Percentiles rank a stretch among this genome's conserved stretches.
These are phyloP conservation scores for Annona cherimola DNA, from an alignment of 164 flowering plant genomes.

Conservation along the genomic window DNA sequence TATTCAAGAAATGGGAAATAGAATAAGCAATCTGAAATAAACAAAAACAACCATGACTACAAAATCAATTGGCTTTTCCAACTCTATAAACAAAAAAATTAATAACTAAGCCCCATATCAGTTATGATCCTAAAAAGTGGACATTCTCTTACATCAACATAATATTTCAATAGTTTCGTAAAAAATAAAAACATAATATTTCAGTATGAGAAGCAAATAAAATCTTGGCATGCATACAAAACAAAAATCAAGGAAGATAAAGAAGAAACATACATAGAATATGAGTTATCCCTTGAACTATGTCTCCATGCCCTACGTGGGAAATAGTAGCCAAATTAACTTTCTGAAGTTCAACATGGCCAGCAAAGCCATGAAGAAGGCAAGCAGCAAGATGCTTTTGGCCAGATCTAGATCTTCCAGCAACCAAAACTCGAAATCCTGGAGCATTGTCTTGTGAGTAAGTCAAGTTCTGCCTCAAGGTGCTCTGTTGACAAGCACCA, in stretches of 20 bases:
- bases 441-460: slow-evolving; percentile 28
- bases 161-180: not conserved
- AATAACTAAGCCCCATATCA: not conserved
- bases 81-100: no score
- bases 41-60: not conserved
- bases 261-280: slow-evolving; percentile 53
- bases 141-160: not conserved
- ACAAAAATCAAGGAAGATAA: not conserved
- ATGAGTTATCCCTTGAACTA: slow-evolving; percentile 61
- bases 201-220: not conserved
- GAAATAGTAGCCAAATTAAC: slow-evolving; percentile 82
- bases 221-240: not conserved
- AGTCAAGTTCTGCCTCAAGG: slow-evolving; percentile 25
- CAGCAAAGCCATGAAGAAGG: slow-evolving; percentile 76
- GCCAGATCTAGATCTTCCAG: slow-evolving; percentile 77
- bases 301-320: slow-evolving; percentile 88
- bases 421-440: slow-evolving; percentile 68
- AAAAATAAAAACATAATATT: not conserved
- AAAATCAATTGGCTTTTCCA: not conserved
- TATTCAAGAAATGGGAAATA: not conserved
- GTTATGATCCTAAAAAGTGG: not conserved
- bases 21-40: not conserved
- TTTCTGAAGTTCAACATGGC: slow-evolving; percentile 66
- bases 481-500: slow-evolving; percentile 11
- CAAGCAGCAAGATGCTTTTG: slow-evolving; percentile 88